Percentiles rank a stretch among this genome's conserved stretches.
These are phyloP conservation scores for Epicoccum nigrum DNA, from an alignment of 2,329 filamentous ascomycete species.

Conservation along the genomic window DNA sequence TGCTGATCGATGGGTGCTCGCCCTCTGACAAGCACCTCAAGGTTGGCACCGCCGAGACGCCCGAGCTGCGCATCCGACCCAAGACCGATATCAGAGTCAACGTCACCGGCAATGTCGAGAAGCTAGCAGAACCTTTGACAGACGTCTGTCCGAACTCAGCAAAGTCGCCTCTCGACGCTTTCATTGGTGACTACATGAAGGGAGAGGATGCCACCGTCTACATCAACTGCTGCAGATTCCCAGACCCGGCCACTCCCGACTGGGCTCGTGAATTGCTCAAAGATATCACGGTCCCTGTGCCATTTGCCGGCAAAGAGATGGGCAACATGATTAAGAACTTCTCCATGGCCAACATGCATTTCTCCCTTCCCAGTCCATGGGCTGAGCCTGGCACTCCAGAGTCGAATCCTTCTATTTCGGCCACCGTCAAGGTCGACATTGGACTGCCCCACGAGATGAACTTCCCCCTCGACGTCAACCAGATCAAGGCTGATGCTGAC, in stretches of 20 bases:
- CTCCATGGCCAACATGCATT: constrained; percentile 82
- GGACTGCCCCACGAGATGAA: constrained; percentile 85
- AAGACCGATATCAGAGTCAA: constrained; percentile 70
- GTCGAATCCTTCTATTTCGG: constrained; percentile 79
- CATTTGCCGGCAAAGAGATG: constrained; percentile 81
- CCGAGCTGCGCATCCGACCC: constrained; percentile 70
- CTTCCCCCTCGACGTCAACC: constrained; percentile 78
- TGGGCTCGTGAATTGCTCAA: constrained; percentile 85
- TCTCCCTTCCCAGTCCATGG: constrained; percentile 79
- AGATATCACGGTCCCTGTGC: constrained; percentile 81
- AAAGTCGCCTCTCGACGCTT: constrained; percentile 81
- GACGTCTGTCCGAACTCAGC: constrained; percentile 75
- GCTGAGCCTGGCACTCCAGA: constrained; percentile 77
- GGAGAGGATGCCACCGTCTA: constrained; percentile 80
- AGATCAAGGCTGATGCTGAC: constrained; percentile 77
- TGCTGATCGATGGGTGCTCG: constrained; percentile 83
- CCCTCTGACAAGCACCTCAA: constrained; percentile 74
- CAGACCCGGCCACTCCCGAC: constrained; percentile 70
- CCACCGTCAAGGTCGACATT: constrained; percentile 79
- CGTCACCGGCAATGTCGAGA: constrained; percentile 72
- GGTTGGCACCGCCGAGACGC: constrained; percentile 77
- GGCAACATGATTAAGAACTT: constrained; percentile 88
- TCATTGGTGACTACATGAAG: constrained; percentile 81
- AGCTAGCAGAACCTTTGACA: constrained; percentile 76
- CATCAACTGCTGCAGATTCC: constrained; percentile 76